Conservation (phyloP, 2,329 filamentous ascomycete genomes). For the Colletotrichum musae region DNA sequence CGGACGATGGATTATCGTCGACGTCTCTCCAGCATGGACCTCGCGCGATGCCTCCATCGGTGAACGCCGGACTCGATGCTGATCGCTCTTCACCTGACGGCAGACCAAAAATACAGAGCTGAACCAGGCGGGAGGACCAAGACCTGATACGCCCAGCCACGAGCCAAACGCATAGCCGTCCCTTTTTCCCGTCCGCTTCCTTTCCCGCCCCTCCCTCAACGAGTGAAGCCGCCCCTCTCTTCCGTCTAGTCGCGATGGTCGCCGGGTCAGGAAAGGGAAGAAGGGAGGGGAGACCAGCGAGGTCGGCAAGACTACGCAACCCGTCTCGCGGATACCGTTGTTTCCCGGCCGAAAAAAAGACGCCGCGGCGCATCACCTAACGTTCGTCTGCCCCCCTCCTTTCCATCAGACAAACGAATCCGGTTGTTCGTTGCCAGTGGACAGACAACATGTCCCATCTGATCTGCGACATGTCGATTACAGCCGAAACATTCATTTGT, state of each 20-base stretch:
- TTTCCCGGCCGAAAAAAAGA: constrained; percentile 3
- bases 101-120: neutral
- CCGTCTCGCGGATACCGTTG: constrained; percentile 22
- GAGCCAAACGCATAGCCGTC: constrained; percentile 24
- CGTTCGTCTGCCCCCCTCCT: neutral
- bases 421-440: neutral
- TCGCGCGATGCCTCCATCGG: neutral
- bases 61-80: neutral
- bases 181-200: neutral
- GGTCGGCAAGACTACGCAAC: neutral
- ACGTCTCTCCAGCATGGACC: constrained; percentile 25
- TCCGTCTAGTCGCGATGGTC: constrained; percentile 16
- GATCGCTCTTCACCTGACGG: constrained; percentile 23
- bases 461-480: constrained; percentile 28
- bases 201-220: constrained; percentile 8
- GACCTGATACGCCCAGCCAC: constrained; percentile 32
- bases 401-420: neutral
- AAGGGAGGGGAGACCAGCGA: neutral
- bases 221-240: neutral
- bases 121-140: constrained; percentile 7
- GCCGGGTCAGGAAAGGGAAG: neutral
- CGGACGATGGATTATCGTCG: neutral
- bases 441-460: constrained; percentile 11
- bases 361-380: constrained; percentile 15
- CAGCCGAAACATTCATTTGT: constrained; percentile 18